Base-by-base conservation (phyloP, 2,329 filamentous ascomycete genomes). In the Aspergillus quadrilineatus region DNA sequence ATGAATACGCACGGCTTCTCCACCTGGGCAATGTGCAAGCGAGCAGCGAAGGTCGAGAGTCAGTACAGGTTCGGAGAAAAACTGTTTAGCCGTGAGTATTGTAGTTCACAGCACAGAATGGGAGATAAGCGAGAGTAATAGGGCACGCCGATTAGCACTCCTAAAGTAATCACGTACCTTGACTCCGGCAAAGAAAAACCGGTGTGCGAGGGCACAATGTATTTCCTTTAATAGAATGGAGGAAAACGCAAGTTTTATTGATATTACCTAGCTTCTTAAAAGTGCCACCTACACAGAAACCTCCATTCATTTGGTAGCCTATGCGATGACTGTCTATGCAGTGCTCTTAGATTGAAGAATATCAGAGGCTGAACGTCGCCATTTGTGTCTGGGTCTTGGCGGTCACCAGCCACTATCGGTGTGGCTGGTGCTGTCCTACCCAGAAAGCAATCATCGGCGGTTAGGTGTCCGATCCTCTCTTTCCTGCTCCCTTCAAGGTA, bases 221-320 rank as follows among this genome's bases (percentile, higher is more conserved):
- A 39, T 50, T 45, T 53, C 52, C 49, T 43, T 59, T 57, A 43
- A 36, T 51, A 37, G 51, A 51, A 9, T 47, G 10, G 37, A 50
- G 55, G 29, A 58, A 36, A 43, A 50, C 52, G n/a, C 48, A 56
- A 15, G 32, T 54, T 49, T 54, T 62, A 51, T 56, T 59, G 58
- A 56, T 60, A 50, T 46, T 60, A 28, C 56, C 44, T 28, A 64
- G 47, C 41, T 44, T 22, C 39, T 53, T 68, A 45, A 55, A 53
- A 22, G 45, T 48, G 45, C 55, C 59, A 45, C 44, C 41, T 56
- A 59, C 43, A 44, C 50, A 37, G 39, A 47, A 44, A 17, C 50
- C 26, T 6, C 50, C 55, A 36, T 46, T 61, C 67, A 69, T 69
- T 45, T 7, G 61, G 62, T 56, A 17, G 56, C 26, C 46, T 5